Base-by-base conservation (phyloP, 441 rosid genomes). In the Corymbia calophylla region DNA sequence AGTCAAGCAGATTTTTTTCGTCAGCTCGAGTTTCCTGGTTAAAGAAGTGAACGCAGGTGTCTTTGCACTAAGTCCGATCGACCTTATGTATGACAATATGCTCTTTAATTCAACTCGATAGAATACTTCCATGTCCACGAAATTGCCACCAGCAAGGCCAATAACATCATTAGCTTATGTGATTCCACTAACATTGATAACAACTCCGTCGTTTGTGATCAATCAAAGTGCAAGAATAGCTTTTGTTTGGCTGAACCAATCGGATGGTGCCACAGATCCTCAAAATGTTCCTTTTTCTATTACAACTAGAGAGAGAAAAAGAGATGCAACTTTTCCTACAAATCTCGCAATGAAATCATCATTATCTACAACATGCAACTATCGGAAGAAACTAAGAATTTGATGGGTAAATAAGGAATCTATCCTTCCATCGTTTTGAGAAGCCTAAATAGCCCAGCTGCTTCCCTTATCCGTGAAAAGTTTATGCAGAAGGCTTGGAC, bases 401-500 rank as follows among this genome's bases (percentile, higher is more conserved):
- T 39, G 14, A 25, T 23, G 51, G 68, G 32, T 60, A 60, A 60
- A 60, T 6, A 80, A 47, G 18, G n/a, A 44, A 10, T 48, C 86
- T 66, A 87, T 93, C 95, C 94, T 92, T 96, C 99, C 94, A 98
- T 93, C 87, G 94, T 87, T 93, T 96, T 98, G 64, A 98, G 97
- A 84, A 97, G 98, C 96, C 99, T 96, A 93, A 98, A 98, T 55
- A 98, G 93, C 44, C 96, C 95, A 86, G 98, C 99, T 19, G 99
- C 99, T 94, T 97, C 99, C 91, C 99, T 92, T 88, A 98, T 94
- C 91, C 99, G 93, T 0, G 99, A 97, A 91, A 98, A 98, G 93
- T 98, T 98, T 9, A 98, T 96, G 95, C 99, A 98, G 93, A 98
- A 98, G 29, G 99, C 99, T 94, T 96, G 99, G 87, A 98, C 99